Percentiles rank a stretch among this genome's conserved stretches.
phyloP scores from a whole-genome alignment of 257 asterid species.

The Apocynum venetum region DNA sequence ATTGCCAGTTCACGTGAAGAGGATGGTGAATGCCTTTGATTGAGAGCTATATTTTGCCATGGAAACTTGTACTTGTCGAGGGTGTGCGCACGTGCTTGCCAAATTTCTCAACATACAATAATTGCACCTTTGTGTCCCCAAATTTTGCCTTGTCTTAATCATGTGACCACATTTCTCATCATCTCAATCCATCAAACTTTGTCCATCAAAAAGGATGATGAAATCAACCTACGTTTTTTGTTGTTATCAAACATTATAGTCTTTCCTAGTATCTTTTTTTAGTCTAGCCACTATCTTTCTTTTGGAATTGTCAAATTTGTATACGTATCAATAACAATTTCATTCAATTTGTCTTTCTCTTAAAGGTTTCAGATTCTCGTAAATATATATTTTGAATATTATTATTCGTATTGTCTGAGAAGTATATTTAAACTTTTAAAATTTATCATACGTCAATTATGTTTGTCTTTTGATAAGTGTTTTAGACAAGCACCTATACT shows the following conservation, averaged over 20 bases:
- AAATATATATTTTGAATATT: too few relatives aligned
- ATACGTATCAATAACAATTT: background rate
- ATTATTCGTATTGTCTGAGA: background rate
- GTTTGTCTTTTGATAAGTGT: background rate
- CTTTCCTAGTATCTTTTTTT: background rate
- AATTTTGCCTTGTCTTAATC: slow-evolving; percentile 2
- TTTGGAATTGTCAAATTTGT: background rate
- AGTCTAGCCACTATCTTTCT: background rate
- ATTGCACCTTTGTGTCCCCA: background rate
- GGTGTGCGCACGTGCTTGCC: slow-evolving; percentile 11
- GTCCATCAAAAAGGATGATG: too few relatives aligned
- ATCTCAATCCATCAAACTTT: background rate
- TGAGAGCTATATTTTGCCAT: background rate
- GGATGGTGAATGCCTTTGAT: background rate
- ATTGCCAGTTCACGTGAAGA: slow-evolving; percentile 21
- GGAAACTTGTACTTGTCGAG: background rate
- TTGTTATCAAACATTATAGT: background rate
- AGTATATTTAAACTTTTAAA: background rate
- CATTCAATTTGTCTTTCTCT: background rate
- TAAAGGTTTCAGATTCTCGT: too few relatives aligned
- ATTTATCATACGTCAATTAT: background rate
- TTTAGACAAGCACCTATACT: background rate
- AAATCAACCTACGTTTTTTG: too few relatives aligned
- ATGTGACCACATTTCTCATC: background rate
- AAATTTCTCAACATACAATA: background rate